Evolutionary conservation across 1,284 basidiomycete species (phyloP).

Genomic region (Pseudozyma sp.): DNA sequence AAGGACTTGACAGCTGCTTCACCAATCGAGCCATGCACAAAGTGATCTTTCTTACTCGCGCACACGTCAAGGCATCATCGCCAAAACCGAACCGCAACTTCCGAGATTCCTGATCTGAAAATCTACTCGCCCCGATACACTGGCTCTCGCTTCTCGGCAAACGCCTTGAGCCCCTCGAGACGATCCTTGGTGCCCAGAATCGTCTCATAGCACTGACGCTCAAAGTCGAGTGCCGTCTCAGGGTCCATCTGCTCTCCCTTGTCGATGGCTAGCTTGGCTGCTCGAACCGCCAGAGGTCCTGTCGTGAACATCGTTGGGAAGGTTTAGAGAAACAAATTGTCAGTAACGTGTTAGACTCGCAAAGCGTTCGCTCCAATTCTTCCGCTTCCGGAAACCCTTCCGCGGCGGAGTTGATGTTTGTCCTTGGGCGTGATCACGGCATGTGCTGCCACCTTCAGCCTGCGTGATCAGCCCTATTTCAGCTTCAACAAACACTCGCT

Average conservation of each 20-base stretch:
- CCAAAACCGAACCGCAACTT: too few species aligned
- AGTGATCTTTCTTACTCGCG: background rate
- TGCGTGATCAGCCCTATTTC: too few species aligned
- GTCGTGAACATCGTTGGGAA: background rate
- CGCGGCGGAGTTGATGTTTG: constrained; percentile 10
- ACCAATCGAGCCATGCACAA: too few species aligned
- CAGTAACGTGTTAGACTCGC: constrained; percentile 17
- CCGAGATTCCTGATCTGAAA: background rate
- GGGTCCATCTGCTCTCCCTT: constrained; percentile 78
- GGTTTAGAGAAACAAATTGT: background rate
- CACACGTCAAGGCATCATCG: background rate
- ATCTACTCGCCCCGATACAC: constrained; percentile 82
- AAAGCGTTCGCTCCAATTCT: background rate
- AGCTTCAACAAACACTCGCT: background rate
- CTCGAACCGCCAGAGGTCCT: constrained; percentile 89
- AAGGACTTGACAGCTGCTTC: too few species aligned
- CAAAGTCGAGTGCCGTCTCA: constrained; percentile 82
- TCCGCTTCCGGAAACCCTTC: constrained; percentile 13
- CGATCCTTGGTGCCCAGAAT: constrained; percentile 84
- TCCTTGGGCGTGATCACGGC: constrained; percentile 1
- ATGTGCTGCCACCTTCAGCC: background rate
- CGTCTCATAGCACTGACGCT: constrained; percentile 84
- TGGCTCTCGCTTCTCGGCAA: constrained; percentile 86
- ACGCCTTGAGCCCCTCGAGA: constrained; percentile 85
- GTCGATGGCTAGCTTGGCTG: constrained; percentile 88